Percentiles rank a stretch among this genome's conserved stretches.
Conservation (phyloP, 129 eudicot species). For the Tagetes erecta region DNA sequence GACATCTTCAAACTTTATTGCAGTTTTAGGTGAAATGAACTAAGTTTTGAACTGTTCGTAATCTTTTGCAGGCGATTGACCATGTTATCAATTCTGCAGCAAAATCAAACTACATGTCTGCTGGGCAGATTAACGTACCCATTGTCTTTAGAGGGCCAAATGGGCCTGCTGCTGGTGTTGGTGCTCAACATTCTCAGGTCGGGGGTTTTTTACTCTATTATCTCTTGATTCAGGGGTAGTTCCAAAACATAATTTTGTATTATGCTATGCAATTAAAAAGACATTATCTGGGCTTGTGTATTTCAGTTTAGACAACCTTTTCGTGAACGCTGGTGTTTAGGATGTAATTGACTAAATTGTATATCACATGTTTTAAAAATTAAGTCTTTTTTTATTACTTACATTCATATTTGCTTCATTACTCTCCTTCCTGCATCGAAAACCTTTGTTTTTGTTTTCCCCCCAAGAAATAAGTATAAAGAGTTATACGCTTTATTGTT, state of each 20-base stretch:
- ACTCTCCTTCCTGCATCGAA: constrained; percentile 11
- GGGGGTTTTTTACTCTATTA: background rate
- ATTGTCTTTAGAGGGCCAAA: constrained; percentile 99
- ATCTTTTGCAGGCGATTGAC: constrained; percentile 79
- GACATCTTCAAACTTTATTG: background rate
- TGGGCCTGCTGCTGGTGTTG: constrained; percentile 99
- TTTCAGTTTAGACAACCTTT: background rate
- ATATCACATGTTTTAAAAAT: background rate
- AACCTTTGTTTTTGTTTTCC: background rate
- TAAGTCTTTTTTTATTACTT: background rate
- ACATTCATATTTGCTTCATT: constrained; percentile 11
- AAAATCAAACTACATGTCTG: constrained; percentile 98
- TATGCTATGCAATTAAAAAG: constrained; percentile 8
- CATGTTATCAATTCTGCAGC: constrained; percentile 98
- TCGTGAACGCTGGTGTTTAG: background rate
- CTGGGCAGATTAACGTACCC: constrained; percentile 91
- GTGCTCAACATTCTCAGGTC: constrained; percentile 99
- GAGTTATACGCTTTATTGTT: background rate
- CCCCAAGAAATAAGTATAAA: background rate
- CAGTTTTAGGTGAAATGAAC: constrained; percentile 16
- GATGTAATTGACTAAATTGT: background rate
- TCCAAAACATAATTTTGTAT: background rate
- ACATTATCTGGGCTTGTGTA: background rate
- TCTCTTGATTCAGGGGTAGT: constrained; percentile 1
- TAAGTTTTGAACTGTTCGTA: constrained; percentile 5